Conservation (phyloP, 2,329 filamentous ascomycete genomes). For the Nothophaeocryptopus gaeumannii region DNA sequence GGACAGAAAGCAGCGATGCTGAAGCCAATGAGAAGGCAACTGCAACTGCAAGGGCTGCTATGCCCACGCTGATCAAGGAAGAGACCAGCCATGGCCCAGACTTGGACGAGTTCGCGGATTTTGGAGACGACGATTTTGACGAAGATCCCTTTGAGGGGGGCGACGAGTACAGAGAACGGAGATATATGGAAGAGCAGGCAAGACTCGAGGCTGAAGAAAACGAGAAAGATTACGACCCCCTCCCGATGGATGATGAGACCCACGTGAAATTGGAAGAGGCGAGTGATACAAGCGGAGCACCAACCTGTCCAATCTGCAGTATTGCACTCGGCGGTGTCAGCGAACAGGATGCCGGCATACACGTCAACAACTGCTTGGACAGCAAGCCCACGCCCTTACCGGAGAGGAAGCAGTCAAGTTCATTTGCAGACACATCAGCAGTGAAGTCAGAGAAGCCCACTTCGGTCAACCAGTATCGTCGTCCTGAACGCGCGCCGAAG, state of each 20-base stretch:
- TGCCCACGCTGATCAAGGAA: conserved; percentile 43
- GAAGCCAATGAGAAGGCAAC: background rate
- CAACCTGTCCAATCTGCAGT: conserved; percentile 75
- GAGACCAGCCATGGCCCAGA: conserved; percentile 49
- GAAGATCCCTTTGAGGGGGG: conserved; percentile 57
- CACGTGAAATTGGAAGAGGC: conserved; percentile 3
- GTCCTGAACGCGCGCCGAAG: conserved; percentile 63
- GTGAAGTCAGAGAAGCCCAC: conserved; percentile 19
- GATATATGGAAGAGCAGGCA: conserved; percentile 72
- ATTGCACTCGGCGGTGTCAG: conserved; percentile 55
- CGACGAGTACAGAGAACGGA: conserved; percentile 52
- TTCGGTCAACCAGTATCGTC: conserved; percentile 59
- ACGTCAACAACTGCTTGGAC: conserved; percentile 93
- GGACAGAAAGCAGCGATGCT: too few relatives aligned
- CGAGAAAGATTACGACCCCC: conserved; percentile 40
- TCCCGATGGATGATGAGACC: conserved; percentile 20
- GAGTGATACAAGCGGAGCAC: conserved; percentile 14
- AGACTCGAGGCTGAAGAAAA: conserved; percentile 52
- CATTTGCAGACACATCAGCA: conserved; percentile 11
- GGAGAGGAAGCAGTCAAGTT: conserved; percentile 16
- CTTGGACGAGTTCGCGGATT: conserved; percentile 51
- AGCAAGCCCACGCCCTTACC: conserved; percentile 66
- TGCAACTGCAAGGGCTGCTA: background rate
- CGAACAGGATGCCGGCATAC: conserved; percentile 67
- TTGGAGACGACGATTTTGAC: conserved; percentile 57